Evolutionary conservation across 371 early-diverging fungal genomes (phyloP), one percentile per base, ranked within the genome.

Genomic region (Capillidium heterosporum): DNA sequence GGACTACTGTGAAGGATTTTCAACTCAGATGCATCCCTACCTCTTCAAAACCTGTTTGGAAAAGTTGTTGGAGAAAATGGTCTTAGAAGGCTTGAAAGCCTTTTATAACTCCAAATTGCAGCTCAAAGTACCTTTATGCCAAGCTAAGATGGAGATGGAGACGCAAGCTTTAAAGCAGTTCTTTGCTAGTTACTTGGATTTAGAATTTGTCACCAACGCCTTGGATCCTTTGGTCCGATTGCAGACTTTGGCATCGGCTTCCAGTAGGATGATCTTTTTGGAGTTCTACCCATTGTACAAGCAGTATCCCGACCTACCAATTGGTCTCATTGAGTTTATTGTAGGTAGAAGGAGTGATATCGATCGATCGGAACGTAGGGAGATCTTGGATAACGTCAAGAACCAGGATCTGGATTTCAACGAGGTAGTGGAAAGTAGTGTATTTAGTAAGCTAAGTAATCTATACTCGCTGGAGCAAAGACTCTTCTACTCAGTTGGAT

Each of bases 1-100:
- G 57, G 96, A 95, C 65, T 92, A 95, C 70, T 82, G 77, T 58
- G 67, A 73, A 24, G 95, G 95, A 62, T 91, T 86, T 60, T 71
- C 74, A 54, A 69, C 67, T 54, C 84, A 88, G 63, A 64, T 95
- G 69, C 77, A 89, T 59, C 79, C 83, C 55, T 88, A 86, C 62
- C 70, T 94, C 60, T 91, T 89, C 72, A 71, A 71, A 56, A 87
- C 86, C 53, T 66, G 95, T 54, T 77, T 84, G 55, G 75, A 84
- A 43, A 91, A 90, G 54, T 74, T 88, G 61, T 61, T 93, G 62
- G 91, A 94, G 50, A 72, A 84, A 2, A 81, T 90, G 58, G 63
- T 92, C 46, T 72, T 89, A 46, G 67, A 78, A 19, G 89, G 84
- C 63, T 64, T 96, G 5, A 91, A 95, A 59, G 74, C 91, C 0